phyloP scores from a whole-genome alignment of 2,329 filamentous ascomycete species.

The Achaetomium macrosporum region DNA sequence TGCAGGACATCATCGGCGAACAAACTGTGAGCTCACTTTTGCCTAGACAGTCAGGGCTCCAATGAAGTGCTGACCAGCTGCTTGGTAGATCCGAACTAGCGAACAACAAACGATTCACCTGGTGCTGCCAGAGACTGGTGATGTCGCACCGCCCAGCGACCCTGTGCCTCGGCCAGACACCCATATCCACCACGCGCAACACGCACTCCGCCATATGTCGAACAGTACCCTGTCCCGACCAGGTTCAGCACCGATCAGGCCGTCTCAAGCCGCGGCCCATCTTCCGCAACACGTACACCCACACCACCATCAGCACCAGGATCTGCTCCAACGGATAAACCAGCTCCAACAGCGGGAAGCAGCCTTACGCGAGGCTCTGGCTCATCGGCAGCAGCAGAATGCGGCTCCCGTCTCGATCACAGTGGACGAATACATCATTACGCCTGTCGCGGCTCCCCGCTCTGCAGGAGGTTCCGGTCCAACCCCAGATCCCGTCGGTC shows the following conservation, averaged over 20 bases:
- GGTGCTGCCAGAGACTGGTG: conserved; percentile 40
- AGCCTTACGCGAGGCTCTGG: conserved; percentile 36
- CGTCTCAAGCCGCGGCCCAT: conserved; percentile 1
- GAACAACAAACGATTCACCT: conserved; percentile 50
- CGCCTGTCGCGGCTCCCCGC: conserved; percentile 3
- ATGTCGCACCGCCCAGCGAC: conserved; percentile 26
- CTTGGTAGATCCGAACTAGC: conserved; percentile 36
- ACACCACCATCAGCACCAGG: conserved; percentile 13
- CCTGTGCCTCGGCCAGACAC: conserved; percentile 12
- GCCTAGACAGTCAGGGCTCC: not conserved
- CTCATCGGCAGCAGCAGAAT: conserved; percentile 3
- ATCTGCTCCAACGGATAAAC: conserved; percentile 34
- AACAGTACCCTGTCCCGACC: conserved; percentile 2
- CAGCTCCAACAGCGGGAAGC: conserved; percentile 42
- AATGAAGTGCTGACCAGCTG: conserved; percentile 1
- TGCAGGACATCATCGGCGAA: conserved; percentile 52
- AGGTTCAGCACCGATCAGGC: conserved; percentile 6
- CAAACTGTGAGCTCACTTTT: conserved; percentile 39
- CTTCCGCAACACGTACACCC: conserved; percentile 5
- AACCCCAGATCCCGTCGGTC: conserved; percentile 23
- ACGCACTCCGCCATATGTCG: conserved; percentile 5
- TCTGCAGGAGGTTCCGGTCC: conserved; percentile 13
- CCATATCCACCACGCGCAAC: conserved; percentile 11
- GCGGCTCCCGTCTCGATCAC: conserved; percentile 40
- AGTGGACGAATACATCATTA: conserved; percentile 39